phyloP scores from a whole-genome alignment of 768 basidiomycete genomes.

The Tulasnella sp. region DNA sequence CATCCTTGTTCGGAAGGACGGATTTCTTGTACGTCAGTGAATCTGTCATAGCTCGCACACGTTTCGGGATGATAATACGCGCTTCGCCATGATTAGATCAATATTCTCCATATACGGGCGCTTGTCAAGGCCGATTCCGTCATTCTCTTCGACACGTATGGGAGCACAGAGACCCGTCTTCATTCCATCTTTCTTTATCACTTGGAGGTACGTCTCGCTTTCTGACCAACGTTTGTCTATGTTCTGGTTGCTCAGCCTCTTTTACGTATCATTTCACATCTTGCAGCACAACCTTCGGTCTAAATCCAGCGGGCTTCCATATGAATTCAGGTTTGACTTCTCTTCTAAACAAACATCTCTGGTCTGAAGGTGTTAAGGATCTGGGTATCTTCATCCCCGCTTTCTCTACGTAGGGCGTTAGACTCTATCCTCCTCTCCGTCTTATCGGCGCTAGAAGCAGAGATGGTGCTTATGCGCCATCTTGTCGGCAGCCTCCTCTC shows the following conservation, averaged over 20 bases:
- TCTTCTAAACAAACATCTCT: background rate
- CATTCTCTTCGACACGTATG: constrained; percentile 84
- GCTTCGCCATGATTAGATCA: constrained; percentile 43
- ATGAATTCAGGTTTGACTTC: constrained; percentile 69
- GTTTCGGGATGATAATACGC: background rate
- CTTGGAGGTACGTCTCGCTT: constrained; percentile 46
- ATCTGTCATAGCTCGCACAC: background rate
- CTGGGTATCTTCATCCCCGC: constrained; percentile 15
- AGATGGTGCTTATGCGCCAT: constrained; percentile 88
- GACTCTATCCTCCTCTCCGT: constrained; percentile 90
- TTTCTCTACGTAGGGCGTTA: constrained; percentile 50
- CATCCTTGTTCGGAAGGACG: constrained; percentile 79
- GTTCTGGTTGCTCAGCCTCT: background rate
- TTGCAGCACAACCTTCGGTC: constrained; percentile 70
- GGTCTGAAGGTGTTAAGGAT: constrained; percentile 14
- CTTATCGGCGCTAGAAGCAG: constrained; percentile 84
- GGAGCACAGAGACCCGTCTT: constrained; percentile 72
- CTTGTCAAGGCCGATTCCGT: constrained; percentile 89
- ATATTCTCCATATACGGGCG: constrained; percentile 89
- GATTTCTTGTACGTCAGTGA: constrained; percentile 57
- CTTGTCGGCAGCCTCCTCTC: constrained; percentile 82
- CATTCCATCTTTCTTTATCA: constrained; percentile 85
- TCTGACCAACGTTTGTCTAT: background rate
- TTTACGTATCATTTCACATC: background rate
- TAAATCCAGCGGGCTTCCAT: constrained; percentile 58